Evolutionary conservation across 2,329 filamentous ascomycete species (phyloP), one percentile per base, ranked within the genome.

Genomic region (Exophiala alcalophila): DNA sequence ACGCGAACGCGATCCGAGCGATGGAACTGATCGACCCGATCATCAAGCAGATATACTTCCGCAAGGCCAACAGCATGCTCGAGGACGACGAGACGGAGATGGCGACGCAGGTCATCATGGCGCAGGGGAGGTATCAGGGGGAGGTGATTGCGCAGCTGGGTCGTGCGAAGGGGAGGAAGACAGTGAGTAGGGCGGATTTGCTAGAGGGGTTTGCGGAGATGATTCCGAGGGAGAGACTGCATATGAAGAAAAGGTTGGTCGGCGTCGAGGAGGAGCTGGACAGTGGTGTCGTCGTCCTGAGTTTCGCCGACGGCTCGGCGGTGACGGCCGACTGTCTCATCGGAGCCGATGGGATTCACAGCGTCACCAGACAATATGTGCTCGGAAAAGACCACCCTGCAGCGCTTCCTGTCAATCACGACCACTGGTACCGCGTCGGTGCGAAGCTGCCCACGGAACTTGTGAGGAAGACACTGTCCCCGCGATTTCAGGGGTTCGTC

Each of bases 331-430:
- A 65, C 43, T 61, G 59, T 20, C 52, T 67, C n/a, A 48, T 66
- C 5, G 61, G 60, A 2, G 62, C 61, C 6, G 64, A 67, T 35
- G 63, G 64, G 9, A 57, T 67, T 11, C 64, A 64, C 45, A 62
- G 59, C 42, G 16, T 51, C 2, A 59, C 59, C 8, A 56, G 64
- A 6, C 31, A 39, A 8, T 56, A 61, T 39, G 34, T 66, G 4
- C 56, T 67, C 1, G 61, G 38, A 4, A 40, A 12, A 20, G 18
- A 40, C 25, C 27, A 40, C 27, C 37, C 37, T 12, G 37, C 26
- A 8, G 27, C 37, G 2, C 19, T 4, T 5, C 37, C 37, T n/a
- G 37, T 40, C 7, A 40, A 31, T 16, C 37, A 40, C 18, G 26
- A 32, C 11, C 11, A 18, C 8, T 40, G 37, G 26, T 30, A 31